A percentile compares a stretch with the other conserved stretches of the same genome.
phyloP scores from a whole-genome alignment of 2,329 filamentous ascomycete species.

The Talaromyces pinophilus region DNA sequence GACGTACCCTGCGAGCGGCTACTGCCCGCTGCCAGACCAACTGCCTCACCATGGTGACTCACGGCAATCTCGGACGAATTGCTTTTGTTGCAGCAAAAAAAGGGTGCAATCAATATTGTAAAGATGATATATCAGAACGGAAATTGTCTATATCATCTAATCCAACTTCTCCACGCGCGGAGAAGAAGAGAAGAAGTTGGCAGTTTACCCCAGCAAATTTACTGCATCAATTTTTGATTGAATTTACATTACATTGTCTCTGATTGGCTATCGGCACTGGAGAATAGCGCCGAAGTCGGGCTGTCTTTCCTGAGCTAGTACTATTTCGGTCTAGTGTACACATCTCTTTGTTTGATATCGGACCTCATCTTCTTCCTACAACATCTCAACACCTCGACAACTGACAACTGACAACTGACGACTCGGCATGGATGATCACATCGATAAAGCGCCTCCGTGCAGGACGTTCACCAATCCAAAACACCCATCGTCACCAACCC shows the following conservation, averaged over 20 bases:
- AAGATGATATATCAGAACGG: not conserved
- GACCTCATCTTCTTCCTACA: not conserved
- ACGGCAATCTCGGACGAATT: not conserved
- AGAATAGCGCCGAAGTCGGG: constrained; percentile 21
- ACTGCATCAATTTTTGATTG: constrained; percentile 15
- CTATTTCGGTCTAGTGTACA: not conserved
- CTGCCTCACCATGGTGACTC: constrained; percentile 40
- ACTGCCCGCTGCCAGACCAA: constrained; percentile 42
- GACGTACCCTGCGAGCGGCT: constrained; percentile 41
- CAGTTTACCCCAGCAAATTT: constrained; percentile 19
- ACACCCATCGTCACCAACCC: constrained; percentile 31
- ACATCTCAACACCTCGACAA: not conserved
- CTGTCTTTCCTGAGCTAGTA: not conserved
- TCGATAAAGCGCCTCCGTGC: not conserved
- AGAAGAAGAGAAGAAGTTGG: constrained; percentile 8
- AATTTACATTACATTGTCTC: not conserved
- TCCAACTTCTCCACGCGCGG: constrained; percentile 7
- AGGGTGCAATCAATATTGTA: not conserved
- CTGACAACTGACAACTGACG: not conserved
- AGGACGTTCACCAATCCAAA: not conserved
- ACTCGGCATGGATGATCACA: not conserved
- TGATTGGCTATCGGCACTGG: constrained; percentile 21
- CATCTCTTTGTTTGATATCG: constrained; percentile 6
- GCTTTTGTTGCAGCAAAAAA: not conserved
- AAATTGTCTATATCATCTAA: not conserved